phyloP scores from a whole-genome alignment of 2,329 filamentous ascomycete genomes.

The Penicillium frequentans region DNA sequence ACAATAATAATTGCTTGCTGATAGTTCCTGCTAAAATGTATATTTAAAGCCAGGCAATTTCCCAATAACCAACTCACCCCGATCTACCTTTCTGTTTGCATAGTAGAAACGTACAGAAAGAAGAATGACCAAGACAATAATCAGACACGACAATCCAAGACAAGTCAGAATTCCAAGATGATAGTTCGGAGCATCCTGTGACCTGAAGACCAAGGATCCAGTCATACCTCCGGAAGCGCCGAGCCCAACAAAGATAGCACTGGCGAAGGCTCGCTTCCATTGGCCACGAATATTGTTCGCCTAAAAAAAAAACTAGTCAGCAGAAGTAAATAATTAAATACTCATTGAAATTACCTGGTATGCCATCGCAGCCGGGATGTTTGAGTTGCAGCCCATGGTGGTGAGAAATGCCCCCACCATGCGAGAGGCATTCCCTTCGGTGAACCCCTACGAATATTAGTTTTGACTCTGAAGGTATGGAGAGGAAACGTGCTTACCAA shows the following conservation, averaged over 20 bases:
- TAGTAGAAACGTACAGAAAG: constrained; percentile 30
- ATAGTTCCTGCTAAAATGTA: constrained; percentile 12
- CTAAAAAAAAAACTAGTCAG: constrained; percentile 1
- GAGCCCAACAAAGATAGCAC: constrained; percentile 19
- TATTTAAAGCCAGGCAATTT: constrained; percentile 35
- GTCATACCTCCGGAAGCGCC: constrained; percentile 14
- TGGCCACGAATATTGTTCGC: constrained; percentile 34
- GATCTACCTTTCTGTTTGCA: constrained; percentile 33
- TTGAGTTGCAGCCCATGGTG: constrained; percentile 28
- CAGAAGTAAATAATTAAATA: too few relatives aligned
- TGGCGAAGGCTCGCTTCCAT: constrained; percentile 26
- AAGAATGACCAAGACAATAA: constrained; percentile 24
- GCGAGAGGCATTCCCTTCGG: constrained; percentile 19
- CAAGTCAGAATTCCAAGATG: constrained; percentile 15
- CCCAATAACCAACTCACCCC: constrained; percentile 35
- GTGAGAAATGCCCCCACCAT: constrained; percentile 33
- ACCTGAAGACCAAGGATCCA: constrained; percentile 12
- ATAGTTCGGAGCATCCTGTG: constrained; percentile 13
- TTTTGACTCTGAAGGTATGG: neutral
- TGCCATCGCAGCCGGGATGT: constrained; percentile 32
- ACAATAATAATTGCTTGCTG: too few relatives aligned
- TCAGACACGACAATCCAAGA: constrained; percentile 13
- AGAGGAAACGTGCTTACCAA: constrained; percentile 9
- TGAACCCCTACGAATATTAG: constrained; percentile 14
- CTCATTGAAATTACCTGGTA: constrained; percentile 18